Percentiles rank a stretch among this genome's conserved stretches.
Evolutionary conservation across 2,329 filamentous ascomycete genomes (phyloP).

Genomic region (Calonectria pteridis): DNA sequence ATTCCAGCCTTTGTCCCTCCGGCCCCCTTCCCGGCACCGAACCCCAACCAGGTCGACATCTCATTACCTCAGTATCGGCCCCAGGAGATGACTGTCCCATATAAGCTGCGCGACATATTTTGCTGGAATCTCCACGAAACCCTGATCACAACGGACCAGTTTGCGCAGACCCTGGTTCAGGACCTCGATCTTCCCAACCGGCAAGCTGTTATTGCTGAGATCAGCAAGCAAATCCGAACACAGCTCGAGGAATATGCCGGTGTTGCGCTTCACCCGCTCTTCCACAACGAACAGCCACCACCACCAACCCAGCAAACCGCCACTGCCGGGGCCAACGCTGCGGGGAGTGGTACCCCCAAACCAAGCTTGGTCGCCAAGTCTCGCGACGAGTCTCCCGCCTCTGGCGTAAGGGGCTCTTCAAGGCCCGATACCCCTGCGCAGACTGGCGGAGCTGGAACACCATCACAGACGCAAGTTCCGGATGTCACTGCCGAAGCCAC

Average conservation of each 20-base stretch:
- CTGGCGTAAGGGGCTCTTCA: conserved; percentile 52
- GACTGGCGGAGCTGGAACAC: conserved; percentile 64
- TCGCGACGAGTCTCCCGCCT: conserved; percentile 55
- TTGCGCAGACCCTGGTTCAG: conserved; percentile 89
- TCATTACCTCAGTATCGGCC: conserved; percentile 82
- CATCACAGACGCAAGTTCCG: conserved; percentile 56
- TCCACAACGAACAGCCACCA: conserved; percentile 70
- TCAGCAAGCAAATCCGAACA: conserved; percentile 93
- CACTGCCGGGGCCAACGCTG: conserved; percentile 28
- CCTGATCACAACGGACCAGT: conserved; percentile 93
- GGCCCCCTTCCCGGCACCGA: conserved; percentile 73
- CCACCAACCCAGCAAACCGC: conserved; percentile 37
- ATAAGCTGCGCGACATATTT: conserved; percentile 93
- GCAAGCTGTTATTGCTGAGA: conserved; percentile 77
- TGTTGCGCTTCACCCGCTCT: conserved; percentile 92
- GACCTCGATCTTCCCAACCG: conserved; percentile 91
- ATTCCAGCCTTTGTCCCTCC: conserved; percentile 81
- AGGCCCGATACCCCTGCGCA: conserved; percentile 70
- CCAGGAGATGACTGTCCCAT: conserved; percentile 84
- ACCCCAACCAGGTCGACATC: conserved; percentile 75
- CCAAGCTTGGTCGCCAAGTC: conserved; percentile 49
- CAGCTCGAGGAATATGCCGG: conserved; percentile 97
- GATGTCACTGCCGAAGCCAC: conserved; percentile 79
- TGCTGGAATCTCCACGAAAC: conserved; percentile 98
- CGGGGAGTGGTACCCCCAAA: conserved; percentile 45